A percentile compares a stretch with the other conserved stretches of the same genome.
These are phyloP conservation scores for Circinella umbellata DNA, from an alignment of 371 early-diverging fungal species.

Conservation along the genomic window DNA sequence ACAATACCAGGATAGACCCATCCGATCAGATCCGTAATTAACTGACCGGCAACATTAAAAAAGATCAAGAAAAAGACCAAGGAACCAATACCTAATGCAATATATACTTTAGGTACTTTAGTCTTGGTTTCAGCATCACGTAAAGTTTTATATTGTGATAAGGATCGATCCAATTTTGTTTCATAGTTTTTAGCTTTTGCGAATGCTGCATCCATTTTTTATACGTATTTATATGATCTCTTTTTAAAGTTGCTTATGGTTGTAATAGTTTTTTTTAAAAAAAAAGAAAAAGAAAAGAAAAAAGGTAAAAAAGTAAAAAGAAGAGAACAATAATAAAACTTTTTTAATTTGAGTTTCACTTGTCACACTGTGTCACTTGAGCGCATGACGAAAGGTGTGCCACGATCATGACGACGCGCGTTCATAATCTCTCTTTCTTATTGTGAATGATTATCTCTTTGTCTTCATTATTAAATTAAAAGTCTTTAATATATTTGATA, in stretches of 20 bases:
- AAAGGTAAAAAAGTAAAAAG: background rate
- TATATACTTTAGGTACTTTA: conserved; percentile 82
- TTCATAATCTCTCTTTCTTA: background rate
- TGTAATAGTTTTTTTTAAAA: background rate
- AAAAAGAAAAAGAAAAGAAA: conserved; percentile 8
- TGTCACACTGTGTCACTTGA: conserved; percentile 5
- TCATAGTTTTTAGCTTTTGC: conserved; percentile 22
- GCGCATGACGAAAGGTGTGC: conserved; percentile 1
- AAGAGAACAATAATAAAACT: background rate
- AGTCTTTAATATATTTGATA: no score
- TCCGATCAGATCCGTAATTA: conserved; percentile 83
- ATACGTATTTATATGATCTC: no score
- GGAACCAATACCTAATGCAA: conserved; percentile 64
- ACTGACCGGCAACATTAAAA: conserved; percentile 85
- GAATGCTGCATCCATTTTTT: conserved; percentile 10
- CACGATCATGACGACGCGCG: background rate
- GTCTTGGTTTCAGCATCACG: conserved; percentile 21
- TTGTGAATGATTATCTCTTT: background rate
- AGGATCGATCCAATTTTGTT: conserved; percentile 14
- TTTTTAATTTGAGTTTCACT: background rate
- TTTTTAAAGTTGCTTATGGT: no score
- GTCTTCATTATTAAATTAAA: no score
- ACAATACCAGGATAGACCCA: conserved; percentile 81
- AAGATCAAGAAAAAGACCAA: conserved; percentile 77
- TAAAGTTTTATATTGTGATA: conserved; percentile 17